A percentile compares a stretch with the other conserved stretches of the same genome.
These are phyloP conservation scores for Oryza rufipogon DNA, from an alignment of 176 grass and related monocot species.

Conservation along the genomic window DNA sequence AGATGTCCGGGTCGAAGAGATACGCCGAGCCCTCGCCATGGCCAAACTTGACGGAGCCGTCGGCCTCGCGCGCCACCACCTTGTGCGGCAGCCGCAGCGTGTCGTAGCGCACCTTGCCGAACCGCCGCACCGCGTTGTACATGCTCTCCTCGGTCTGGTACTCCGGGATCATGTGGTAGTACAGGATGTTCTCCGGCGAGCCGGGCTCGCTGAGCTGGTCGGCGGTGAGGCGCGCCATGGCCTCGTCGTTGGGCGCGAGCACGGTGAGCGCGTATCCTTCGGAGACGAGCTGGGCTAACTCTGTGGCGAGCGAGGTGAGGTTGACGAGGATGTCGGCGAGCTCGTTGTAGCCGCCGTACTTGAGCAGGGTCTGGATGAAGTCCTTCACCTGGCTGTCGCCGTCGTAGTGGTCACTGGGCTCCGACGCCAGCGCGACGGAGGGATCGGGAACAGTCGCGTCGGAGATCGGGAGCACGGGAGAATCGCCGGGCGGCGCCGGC, in stretches of 20 bases:
- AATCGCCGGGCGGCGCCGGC: slow-evolving; percentile 60
- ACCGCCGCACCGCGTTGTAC: slow-evolving; percentile 94
- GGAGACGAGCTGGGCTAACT: slow-evolving; percentile 87
- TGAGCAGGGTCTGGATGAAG: slow-evolving; percentile 86
- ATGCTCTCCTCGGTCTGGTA: slow-evolving; percentile 99
- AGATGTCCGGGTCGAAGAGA: slow-evolving; percentile 98
- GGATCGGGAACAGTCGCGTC: slow-evolving; percentile 70
- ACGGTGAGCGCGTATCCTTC: slow-evolving; percentile 94
- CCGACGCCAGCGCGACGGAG: slow-evolving; percentile 52
- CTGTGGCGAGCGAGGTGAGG: slow-evolving; percentile 85
- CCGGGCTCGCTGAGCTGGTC: slow-evolving; percentile 92
- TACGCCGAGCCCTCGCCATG: slow-evolving; percentile 79
- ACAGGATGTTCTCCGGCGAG: slow-evolving; percentile 94
- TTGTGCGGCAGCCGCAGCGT: slow-evolving; percentile 92
- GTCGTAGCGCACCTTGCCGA: slow-evolving; percentile 91
- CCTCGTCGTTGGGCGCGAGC: slow-evolving; percentile 89
- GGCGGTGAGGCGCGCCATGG: slow-evolving; percentile 75
- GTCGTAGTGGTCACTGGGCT: slow-evolving; percentile 61
- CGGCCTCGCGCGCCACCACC: slow-evolving; percentile 80
- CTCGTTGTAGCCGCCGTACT: slow-evolving; percentile 92
- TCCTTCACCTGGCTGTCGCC: slow-evolving; percentile 88
- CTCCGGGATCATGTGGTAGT: slow-evolving; percentile 97
- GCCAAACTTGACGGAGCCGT: slow-evolving; percentile 97
- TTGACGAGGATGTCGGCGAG: slow-evolving; percentile 92
- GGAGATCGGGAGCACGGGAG: slow-evolving; percentile 64